Percentiles rank a stretch among this genome's conserved stretches.
phyloP scores from a whole-genome alignment of 495 filamentous ascomycete species.

The Penicillium dipodomyicola region DNA sequence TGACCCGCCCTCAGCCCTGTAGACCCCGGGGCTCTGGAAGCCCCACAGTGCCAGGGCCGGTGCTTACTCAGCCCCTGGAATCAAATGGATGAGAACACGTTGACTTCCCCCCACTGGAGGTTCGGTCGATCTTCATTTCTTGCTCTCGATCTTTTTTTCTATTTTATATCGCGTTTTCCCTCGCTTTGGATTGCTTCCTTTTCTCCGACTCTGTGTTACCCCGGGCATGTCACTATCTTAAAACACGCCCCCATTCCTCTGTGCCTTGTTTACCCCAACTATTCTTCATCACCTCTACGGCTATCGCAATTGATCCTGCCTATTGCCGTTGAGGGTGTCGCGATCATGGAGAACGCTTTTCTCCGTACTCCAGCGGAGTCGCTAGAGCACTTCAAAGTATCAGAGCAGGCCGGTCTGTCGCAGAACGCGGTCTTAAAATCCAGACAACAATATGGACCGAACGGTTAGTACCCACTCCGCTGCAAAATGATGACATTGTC shows the following conservation, averaged over 20 bases:
- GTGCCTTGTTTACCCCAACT: slow-evolving; percentile 24
- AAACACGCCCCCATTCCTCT: slow-evolving; percentile 12
- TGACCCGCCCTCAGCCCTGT: slow-evolving; percentile 26
- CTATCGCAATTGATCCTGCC: slow-evolving; percentile 12
- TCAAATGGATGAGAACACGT: slow-evolving; percentile 41
- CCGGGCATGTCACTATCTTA: slow-evolving; percentile 21
- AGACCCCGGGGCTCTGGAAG: not conserved
- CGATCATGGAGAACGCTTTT: slow-evolving; percentile 77
- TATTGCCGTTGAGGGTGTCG: slow-evolving; percentile 21
- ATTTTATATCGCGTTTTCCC: slow-evolving; percentile 8
- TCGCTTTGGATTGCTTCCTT: slow-evolving; percentile 3
- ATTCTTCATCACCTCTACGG: slow-evolving; percentile 20
- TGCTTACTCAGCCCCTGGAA: slow-evolving; percentile 26
- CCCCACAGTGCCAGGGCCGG: not conserved
- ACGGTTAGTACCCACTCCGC: slow-evolving; percentile 59
- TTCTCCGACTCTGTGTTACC: slow-evolving; percentile 11
- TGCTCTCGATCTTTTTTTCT: slow-evolving; percentile 5
- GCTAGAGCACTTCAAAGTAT: slow-evolving; percentile 68
- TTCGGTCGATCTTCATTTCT: slow-evolving; percentile 7
- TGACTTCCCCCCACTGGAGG: slow-evolving; percentile 23
- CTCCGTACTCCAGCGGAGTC: slow-evolving; percentile 64
- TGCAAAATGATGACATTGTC: slow-evolving; percentile 1
- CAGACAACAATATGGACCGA: slow-evolving; percentile 71
- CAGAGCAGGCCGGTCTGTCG: slow-evolving; percentile 65
- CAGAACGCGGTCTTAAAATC: slow-evolving; percentile 62